Base-by-base conservation (phyloP, 2,329 filamentous ascomycete species). In the Torrubiella hemipterigena region DNA sequence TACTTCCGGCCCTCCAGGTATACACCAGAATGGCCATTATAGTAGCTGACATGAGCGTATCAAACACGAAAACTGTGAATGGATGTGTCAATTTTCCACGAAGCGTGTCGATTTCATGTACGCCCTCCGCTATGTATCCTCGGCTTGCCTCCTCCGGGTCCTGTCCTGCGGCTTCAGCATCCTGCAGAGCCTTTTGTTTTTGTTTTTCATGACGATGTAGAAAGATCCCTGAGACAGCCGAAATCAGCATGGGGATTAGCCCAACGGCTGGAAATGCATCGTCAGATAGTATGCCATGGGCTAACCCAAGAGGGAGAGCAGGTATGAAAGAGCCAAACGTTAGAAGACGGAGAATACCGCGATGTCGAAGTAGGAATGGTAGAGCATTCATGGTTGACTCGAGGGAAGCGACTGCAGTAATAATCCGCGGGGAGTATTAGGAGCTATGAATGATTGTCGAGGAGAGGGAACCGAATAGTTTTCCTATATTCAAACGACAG, bases 241-340 rank as follows among this genome's bases (percentile, higher is more conserved):
- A 61, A 30, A 58, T 45, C 16, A 48, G 47, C 25, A 59, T 50
- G 6, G 59, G 59, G 11, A 56, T 38, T 17, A 63, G 47, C 15
- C 59, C 59, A 28, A 58, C 44, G 7, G 55, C 56, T 11, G 58
- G 59, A 21, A 58, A 21, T 14, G 69, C 62, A 44, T 78, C 76
- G 36, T 81, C 76, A 1, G 68, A 69, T 2, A 81, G 50, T 37
- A 79, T 80, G 0, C 77, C 77, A 52, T 81, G 54, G 18, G 51
- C 45, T 36, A 63, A 38, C 37, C 54, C 55, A 13, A 61, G 49
- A 4, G 54, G 51, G 27, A 62, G 53, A 6, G 55, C 56, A 24
- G 56, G 57, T 18, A 61, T 20, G 36, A 60, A 58, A 32, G 48
- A 51, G 30, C 47, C 40, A 37, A 51, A 46, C 31, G 51, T 50